Evolutionary conservation across 2,329 filamentous ascomycete genomes (phyloP).

Genomic region (Ustilaginoidea virens): DNA sequence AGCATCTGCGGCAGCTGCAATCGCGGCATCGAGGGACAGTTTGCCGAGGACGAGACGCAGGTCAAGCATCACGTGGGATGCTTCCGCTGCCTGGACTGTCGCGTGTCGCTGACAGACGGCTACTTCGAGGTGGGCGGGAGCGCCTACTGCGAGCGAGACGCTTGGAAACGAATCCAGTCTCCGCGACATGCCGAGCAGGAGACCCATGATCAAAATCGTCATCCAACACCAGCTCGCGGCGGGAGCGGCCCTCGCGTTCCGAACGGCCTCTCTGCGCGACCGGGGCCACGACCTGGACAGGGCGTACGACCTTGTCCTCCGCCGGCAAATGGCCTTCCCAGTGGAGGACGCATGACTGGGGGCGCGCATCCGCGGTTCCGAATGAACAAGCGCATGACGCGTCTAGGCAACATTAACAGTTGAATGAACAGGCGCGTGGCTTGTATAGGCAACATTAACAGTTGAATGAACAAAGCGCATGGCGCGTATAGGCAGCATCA

Average conservation of each 20-base stretch:
- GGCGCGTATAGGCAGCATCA: too few species aligned
- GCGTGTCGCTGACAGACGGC: slow-evolving; percentile 57
- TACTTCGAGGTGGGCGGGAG: slow-evolving; percentile 79
- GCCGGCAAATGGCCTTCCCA: slow-evolving; percentile 2
- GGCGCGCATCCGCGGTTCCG: slow-evolving; percentile 17
- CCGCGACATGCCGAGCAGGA: slow-evolving; percentile 7
- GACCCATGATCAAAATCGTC: slow-evolving; percentile 6
- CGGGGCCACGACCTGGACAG: slow-evolving; percentile 6
- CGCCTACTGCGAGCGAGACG: slow-evolving; percentile 79
- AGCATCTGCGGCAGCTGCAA: slow-evolving; percentile 72
- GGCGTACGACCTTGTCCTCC: slow-evolving; percentile 2
- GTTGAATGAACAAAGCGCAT: neutral
- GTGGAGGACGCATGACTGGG: slow-evolving; percentile 6
- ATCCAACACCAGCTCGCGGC: slow-evolving; percentile 4
- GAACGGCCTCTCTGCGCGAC: slow-evolving; percentile 9
- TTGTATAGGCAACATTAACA: neutral
- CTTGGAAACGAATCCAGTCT: slow-evolving; percentile 39
- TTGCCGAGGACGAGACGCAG: slow-evolving; percentile 64
- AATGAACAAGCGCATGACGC: slow-evolving; percentile 49
- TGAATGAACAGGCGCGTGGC: slow-evolving; percentile 32
- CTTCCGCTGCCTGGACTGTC: slow-evolving; percentile 72
- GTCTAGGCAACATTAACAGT: slow-evolving; percentile 24
- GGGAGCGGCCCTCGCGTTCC: slow-evolving; percentile 10
- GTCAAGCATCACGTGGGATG: slow-evolving; percentile 79
- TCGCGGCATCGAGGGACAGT: slow-evolving; percentile 82